phyloP scores from a whole-genome alignment of 2,329 filamentous ascomycete genomes.

The Zasmidium angulare region DNA sequence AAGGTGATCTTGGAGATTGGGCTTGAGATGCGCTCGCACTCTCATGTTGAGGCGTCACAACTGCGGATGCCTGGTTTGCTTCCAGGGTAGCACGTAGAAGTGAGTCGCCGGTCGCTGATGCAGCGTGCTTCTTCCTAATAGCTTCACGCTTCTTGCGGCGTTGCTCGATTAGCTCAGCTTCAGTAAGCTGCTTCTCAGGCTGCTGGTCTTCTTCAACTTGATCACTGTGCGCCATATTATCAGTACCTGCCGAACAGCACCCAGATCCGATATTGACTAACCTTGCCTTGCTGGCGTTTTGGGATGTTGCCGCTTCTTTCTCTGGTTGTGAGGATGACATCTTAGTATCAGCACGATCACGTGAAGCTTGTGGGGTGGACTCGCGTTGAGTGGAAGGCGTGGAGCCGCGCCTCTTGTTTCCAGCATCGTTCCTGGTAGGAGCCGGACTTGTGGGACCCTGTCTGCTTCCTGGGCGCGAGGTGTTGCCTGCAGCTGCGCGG shows the following conservation, averaged over 20 bases:
- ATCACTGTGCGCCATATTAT: conserved; percentile 30
- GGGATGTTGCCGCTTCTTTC: conserved; percentile 4
- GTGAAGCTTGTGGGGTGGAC: conserved; percentile 15
- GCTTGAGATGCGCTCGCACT: conserved; percentile 26
- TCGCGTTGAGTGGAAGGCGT: conserved; percentile 17
- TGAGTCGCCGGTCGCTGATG: conserved; percentile 58
- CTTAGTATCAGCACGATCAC: conserved; percentile 17
- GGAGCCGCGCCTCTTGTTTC: conserved; percentile 8
- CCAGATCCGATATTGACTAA: conserved; percentile 5
- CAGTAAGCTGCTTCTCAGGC: conserved; percentile 59
- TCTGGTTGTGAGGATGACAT: conserved; percentile 13
- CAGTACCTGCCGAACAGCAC: not conserved
- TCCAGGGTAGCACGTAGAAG: conserved; percentile 65
- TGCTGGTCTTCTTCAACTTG: conserved; percentile 49
- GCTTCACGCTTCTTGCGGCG: conserved; percentile 81
- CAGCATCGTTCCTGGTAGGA: conserved; percentile 10
- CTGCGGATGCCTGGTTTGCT: conserved; percentile 33
- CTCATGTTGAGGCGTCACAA: conserved; percentile 39
- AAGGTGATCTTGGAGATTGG: conserved; percentile 26
- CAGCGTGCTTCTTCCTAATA: conserved; percentile 74
- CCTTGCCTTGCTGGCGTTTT: conserved; percentile 11
- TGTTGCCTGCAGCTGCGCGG: conserved; percentile 11
- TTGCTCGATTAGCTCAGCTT: conserved; percentile 80
- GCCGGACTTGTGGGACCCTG: conserved; percentile 16
- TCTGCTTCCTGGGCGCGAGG: conserved; percentile 12